Conservation (phyloP, 2,329 filamentous ascomycete species). For the Fragosphaeria purpurea region DNA sequence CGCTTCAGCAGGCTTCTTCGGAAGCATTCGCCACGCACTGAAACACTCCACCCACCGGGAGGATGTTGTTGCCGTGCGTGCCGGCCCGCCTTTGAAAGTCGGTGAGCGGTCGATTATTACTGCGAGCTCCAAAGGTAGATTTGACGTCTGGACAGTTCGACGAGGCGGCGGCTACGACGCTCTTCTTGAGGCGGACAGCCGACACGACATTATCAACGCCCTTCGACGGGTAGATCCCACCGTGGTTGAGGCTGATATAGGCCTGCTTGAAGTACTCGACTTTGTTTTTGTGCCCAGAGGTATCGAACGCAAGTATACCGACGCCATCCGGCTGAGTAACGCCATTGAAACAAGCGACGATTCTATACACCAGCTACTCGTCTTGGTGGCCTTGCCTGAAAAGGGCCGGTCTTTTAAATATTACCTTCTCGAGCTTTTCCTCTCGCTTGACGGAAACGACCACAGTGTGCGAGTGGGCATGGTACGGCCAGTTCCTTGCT, state of each 20-base stretch:
- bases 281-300: slow-evolving; percentile 58
- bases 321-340: slow-evolving; percentile 41
- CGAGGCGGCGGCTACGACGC: slow-evolving; percentile 76
- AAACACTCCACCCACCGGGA: slow-evolving; percentile 60
- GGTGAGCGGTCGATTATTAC: slow-evolving; percentile 81
- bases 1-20: slow-evolving; percentile 59
- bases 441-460: slow-evolving; percentile 37
- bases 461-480: slow-evolving; percentile 44
- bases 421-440: slow-evolving; percentile 60
- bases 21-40: slow-evolving; percentile 69
- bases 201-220: slow-evolving; percentile 51
- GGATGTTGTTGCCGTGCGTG: slow-evolving; percentile 70
- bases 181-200: slow-evolving; percentile 60
- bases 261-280: slow-evolving; percentile 66
- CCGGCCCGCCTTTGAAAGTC: slow-evolving; percentile 59
- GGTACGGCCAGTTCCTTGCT: slow-evolving; percentile 58
- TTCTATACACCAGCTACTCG: slow-evolving; percentile 46
- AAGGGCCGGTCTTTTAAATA: slow-evolving; percentile 49
- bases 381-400: slow-evolving; percentile 49
- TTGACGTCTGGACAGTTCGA: slow-evolving; percentile 83
- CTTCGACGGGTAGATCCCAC: slow-evolving; percentile 46
- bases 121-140: slow-evolving; percentile 62
- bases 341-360: slow-evolving; percentile 40
- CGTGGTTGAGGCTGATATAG: slow-evolving; percentile 37
- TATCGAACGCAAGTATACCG: slow-evolving; percentile 38